Evolutionary conservation across 768 basidiomycete genomes (phyloP), one percentile per base, ranked within the genome.

Genomic region (Tulasnella sp.): DNA sequence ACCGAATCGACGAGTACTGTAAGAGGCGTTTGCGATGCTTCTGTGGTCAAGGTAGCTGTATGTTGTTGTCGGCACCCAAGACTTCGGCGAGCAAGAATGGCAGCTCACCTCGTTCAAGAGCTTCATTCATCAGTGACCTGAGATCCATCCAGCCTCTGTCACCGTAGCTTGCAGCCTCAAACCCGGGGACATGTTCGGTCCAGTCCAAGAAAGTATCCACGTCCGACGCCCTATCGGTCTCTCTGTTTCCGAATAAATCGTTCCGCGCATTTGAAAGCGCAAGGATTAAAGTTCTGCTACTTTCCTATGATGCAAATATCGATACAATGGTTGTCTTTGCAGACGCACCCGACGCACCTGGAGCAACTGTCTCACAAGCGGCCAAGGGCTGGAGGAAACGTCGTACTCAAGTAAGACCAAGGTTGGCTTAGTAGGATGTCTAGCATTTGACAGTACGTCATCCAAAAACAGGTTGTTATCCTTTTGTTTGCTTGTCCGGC

Each of bases 1-100:
- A 82, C 70, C 19, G 86, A 86, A 68, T 92, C 90, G 34, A 92
- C 75, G 53, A 86, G 68, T 23, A 88, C 77, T 62, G 76, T 78
- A 27, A 86, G 60, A n/a, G 83, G 74, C 29, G 76, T 75, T 29
- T 73, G 42, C 29, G 54, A 30, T n/a, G 70, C 78, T 78, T 26
- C 19, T 23, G 24, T n/a, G 24, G 51, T 8, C 30, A 42, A 56
- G 26, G 23, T 21, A 10, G 58, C 27, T 24, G 24, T 5, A n/a
- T 21, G 34, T 10, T 10, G 23, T 17, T 24, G 15, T n/a, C 13
- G 34, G 5, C 34, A 38, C 5, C 34, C 34, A 15, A 38, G 7
- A 38, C 5, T 38, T 38, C 34, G 34, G 56, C n/a, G 38, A 15
- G 32, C 21, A 58, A 11, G 34, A 26, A 11, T 26, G 19, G 15